A percentile compares a stretch with the other conserved stretches of the same genome.
phyloP scores from a whole-genome alignment of 352 stramenopile species.

The Phytophthora boehmeriae region DNA sequence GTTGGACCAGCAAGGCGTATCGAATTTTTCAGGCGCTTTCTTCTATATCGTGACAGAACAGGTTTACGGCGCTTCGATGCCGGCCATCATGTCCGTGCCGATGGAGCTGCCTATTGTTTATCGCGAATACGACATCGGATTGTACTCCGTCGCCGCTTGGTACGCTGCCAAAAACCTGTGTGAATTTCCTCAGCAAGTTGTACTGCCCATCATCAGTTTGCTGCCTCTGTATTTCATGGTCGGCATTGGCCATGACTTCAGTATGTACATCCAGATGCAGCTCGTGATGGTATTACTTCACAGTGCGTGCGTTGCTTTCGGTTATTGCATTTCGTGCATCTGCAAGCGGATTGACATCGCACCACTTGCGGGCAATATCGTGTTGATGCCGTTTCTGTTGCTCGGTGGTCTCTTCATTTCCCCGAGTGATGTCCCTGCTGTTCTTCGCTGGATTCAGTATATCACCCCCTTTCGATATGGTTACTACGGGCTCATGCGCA shows the following conservation, averaged over 20 bases:
- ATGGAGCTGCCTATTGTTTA: slow-evolving; percentile 59
- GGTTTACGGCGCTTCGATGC: slow-evolving; percentile 46
- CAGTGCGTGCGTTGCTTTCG: slow-evolving; percentile 46
- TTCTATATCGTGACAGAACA: slow-evolving; percentile 66
- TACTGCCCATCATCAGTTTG: slow-evolving; percentile 55
- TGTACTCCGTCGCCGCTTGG: slow-evolving; percentile 53
- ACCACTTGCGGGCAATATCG: slow-evolving; percentile 41
- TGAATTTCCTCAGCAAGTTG: slow-evolving; percentile 49
- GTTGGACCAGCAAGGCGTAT: slow-evolving; percentile 46
- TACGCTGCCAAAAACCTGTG: slow-evolving; percentile 65
- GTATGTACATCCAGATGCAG: slow-evolving; percentile 50
- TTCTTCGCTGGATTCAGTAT: slow-evolving; percentile 55
- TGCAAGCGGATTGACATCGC: slow-evolving; percentile 44
- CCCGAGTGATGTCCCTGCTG: slow-evolving; percentile 36
- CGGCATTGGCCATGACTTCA: slow-evolving; percentile 43
- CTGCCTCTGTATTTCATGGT: slow-evolving; percentile 54
- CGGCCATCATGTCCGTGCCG: slow-evolving; percentile 49
- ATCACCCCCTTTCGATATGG: slow-evolving; percentile 59
- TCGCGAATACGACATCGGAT: slow-evolving; percentile 49
- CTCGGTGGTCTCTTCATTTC: slow-evolving; percentile 58
- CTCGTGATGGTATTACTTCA: slow-evolving; percentile 47
- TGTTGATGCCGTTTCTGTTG: slow-evolving; percentile 52
- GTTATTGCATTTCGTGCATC: slow-evolving; percentile 55
- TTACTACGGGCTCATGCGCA: slow-evolving; percentile 54
- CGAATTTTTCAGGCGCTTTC: slow-evolving; percentile 56